Evolutionary conservation across 768 basidiomycete genomes (phyloP).

Genomic region (Tricholoma terreum): DNA sequence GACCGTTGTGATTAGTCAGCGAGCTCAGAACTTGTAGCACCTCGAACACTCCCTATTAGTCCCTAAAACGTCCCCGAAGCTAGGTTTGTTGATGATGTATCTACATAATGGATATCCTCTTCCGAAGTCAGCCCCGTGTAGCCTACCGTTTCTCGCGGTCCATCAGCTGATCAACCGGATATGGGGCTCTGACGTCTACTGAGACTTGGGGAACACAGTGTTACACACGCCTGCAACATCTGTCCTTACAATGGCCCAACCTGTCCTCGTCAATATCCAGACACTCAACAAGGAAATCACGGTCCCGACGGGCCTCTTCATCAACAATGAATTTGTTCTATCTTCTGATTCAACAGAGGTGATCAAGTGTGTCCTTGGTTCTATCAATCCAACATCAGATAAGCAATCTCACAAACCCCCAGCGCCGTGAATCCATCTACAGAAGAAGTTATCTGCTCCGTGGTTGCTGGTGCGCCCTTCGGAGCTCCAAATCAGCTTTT

Average conservation of each 20-base stretch:
- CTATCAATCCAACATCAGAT: constrained; percentile 11
- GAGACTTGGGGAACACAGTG: too few relatives aligned
- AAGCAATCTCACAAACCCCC: constrained; percentile 21
- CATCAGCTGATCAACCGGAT: constrained; percentile 9
- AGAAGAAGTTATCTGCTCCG: constrained; percentile 66
- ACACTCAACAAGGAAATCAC: constrained; percentile 47
- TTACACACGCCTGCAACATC: not conserved
- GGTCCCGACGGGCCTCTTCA: constrained; percentile 83
- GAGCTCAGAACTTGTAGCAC: not conserved
- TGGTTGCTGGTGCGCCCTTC: constrained; percentile 51
- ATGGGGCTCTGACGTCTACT: too few relatives aligned
- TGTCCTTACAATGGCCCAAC: constrained; percentile 42
- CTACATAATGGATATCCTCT: too few relatives aligned
- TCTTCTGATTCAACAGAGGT: constrained; percentile 65
- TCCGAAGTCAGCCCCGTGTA: too few relatives aligned
- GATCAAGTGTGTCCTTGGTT: constrained; percentile 48
- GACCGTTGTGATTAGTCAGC: constrained; percentile 4
- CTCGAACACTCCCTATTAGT: too few relatives aligned
- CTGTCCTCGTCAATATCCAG: constrained; percentile 38
- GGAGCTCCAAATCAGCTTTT: not conserved
- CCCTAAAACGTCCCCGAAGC: too few relatives aligned
- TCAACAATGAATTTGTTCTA: constrained; percentile 86
- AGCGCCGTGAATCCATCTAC: constrained; percentile 83
- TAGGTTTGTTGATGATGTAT: too few relatives aligned
- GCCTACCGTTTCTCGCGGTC: not conserved